Evolutionary conservation across 768 basidiomycete genomes (phyloP), one percentile per base, ranked within the genome.

Genomic region (Lanmaoa pseudosensibilis): DNA sequence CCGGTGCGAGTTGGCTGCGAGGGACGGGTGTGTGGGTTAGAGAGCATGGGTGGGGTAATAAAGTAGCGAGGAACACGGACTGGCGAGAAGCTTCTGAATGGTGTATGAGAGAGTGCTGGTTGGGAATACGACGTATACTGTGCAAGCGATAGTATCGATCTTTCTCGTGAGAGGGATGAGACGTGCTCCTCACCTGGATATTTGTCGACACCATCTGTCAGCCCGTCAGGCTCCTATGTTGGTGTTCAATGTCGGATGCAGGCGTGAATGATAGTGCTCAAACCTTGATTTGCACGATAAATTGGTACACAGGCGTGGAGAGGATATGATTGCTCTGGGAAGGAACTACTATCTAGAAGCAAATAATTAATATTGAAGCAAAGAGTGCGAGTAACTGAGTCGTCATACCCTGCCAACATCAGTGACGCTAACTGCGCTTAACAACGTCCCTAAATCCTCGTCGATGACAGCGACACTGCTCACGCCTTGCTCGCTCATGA

Each of bases 401-500:
- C 21, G 27, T 64, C 68, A 36, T 60, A 87, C 89, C 78, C 83
- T 86, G 52, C 89, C 89, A 37, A 93, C 77, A 67, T 93, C 91
- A 7, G 89, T 92, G 5, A 91, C 91, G 66, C 88, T 90, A 37
- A 92, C 84, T 3, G 88, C 87, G 56, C 90, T 89, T 52, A 89
- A 69, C 52, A 92, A 70, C 44, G 72, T 77, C 5, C 87, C 84
- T 3, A 69, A 77, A 32, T 83, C 84, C 46, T 86, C 85, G 45
- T 90, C 87, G 5, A 89, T 68, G 5, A 92, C 86, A 16, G 90
- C 91, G 44, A 92, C 78, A 62, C 87, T 91, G 66, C 90, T 91
- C 25, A 93, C 89, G 23, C 91, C 91, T 65, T 88, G 82, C 57
- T 90, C 88, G 63, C 88, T 90, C 90, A 93, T 92, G 30, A 88